phyloP scores from a whole-genome alignment of 1,284 basidiomycete species.

The Calocybe gambosa region DNA sequence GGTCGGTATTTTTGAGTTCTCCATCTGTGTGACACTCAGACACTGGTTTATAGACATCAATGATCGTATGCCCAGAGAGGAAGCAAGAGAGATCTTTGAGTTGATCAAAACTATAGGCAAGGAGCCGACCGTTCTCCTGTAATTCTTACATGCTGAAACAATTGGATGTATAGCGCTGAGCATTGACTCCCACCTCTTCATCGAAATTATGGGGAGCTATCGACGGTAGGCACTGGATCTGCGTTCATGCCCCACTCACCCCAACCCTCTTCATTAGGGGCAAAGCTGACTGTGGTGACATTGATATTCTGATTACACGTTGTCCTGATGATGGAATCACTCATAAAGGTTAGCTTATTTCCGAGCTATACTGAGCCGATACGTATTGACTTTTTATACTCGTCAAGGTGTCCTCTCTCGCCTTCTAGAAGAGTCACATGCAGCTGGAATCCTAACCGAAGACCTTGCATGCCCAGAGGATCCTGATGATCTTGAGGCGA shows the following conservation, averaged over 20 bases:
- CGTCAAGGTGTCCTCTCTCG: constrained; percentile 47
- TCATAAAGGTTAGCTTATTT: constrained; percentile 55
- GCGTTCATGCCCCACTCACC: neutral
- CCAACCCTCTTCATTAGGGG: constrained; percentile 40
- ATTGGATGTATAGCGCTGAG: constrained; percentile 42
- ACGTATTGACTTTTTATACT: constrained; percentile 9
- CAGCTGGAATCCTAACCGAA: constrained; percentile 63
- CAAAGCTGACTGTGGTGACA: constrained; percentile 77
- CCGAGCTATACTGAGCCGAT: constrained; percentile 1
- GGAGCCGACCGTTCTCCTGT: constrained; percentile 10
- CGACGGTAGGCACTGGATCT: constrained; percentile 45
- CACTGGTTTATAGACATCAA: constrained; percentile 51
- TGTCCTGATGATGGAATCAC: constrained; percentile 64
- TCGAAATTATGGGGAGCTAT: constrained; percentile 90
- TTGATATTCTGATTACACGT: constrained; percentile 84
- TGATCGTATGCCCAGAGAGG: constrained; percentile 76
- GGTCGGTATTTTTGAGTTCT: constrained; percentile 34
- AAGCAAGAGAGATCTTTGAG: constrained; percentile 70
- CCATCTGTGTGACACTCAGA: neutral
- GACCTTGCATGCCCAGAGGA: constrained; percentile 71
- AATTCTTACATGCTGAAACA: neutral
- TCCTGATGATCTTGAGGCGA: constrained; percentile 59
- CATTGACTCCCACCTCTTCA: constrained; percentile 66
- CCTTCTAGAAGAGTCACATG: constrained; percentile 55
- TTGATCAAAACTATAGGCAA: constrained; percentile 64